Evolutionary conservation across 129 eudicot genomes (phyloP), one percentile per base, ranked within the genome.

Genomic region (Arctium lappa): DNA sequence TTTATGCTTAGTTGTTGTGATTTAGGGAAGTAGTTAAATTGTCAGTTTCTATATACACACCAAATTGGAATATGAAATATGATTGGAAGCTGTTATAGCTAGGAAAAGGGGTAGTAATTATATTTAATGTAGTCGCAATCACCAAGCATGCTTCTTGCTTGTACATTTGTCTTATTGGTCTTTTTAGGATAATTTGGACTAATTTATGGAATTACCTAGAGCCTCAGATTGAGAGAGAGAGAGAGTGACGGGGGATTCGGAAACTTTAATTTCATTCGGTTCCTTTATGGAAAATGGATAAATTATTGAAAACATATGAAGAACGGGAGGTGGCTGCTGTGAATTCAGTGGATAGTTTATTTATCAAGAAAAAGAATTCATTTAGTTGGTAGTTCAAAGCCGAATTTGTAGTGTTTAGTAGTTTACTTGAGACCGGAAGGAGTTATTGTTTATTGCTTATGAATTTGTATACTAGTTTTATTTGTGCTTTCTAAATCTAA

Each of bases 341-440:
- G 68, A 60, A 60, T 60, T 60, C 29, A 60, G 9, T 60, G 68
- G 29, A 60, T 60, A 60, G 2, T 60, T 60, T 60, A 60, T 60
- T 16, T 60, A 60, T 4, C 32, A 3, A 29, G 37, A 65, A 40
- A 65, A 78, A 65, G 29, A 15, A 68, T 8, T 9, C 15, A 65
- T 56, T 56, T 53, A 53, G 6, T 50, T 76, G 69, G 15, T 53
- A 50, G 70, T 50, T 76, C 46, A 76, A 76, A 76, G 70, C 80
- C 33, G 44, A 30, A 10, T 12, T 66, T 30, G 42, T 15, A 13
- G 2, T 79, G 42, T 42, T 13, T 68, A n/a, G 65, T 66, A 66
- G 42, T 27, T 79, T 72, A 53, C 48, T 76, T 50, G 71, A 50
- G 80, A 76, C 27, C 62, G 53, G 40, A 75, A 60, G 68, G 81